Base-by-base conservation (phyloP, 768 basidiomycete genomes). In the Boletus reticulatus region DNA sequence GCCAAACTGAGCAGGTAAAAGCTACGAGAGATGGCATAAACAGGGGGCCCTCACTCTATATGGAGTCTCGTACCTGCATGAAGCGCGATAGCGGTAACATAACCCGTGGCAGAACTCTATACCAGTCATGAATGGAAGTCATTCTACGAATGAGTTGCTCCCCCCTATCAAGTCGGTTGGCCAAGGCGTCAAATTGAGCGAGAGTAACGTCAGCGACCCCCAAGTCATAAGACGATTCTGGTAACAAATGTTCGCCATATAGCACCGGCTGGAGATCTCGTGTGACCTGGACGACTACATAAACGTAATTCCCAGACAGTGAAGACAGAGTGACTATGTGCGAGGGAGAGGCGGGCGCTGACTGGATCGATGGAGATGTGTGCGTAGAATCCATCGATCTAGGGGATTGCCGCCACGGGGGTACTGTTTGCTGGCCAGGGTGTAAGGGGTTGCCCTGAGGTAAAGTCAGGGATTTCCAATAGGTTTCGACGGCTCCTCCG, bases 401-500 rank as follows among this genome's bases (percentile, higher is more conserved):
- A 43, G 72, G 69, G 31, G 68, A 69, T 45, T 69, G 67, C 29
- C 62, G 66, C 70, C 70, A 72, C 8, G 70, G 72, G 42, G 76
- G 72, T 50, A 69, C 71, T 43, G 66, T 74, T 60, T 71, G 74
- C 60, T 34, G 77, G 67, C 48, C 64, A 70, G 53, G 68, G 67
- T 50, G 63, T 66, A 59, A 66, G 51, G 47, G 66, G 51, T 43
- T 70, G 50, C 67, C 62, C 59, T 67, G 66, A 10, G 69, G 59
- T 47, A 71, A 17, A 60, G 72, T 60, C 68, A 72, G 16, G 73
- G 94, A 95, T 74, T 98, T 98, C 97, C 97, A 99, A 71, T 99
- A 99, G 0, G 96, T 99, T 75, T 98, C 95, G 29, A 98, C 83
- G 49, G 91, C 86, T 24, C 97, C 96, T 22, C 94, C 95, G 52